Percentiles rank a stretch among this genome's conserved stretches.
phyloP scores from a whole-genome alignment of 768 basidiomycete species.

The Phanerochaete carnosa region DNA sequence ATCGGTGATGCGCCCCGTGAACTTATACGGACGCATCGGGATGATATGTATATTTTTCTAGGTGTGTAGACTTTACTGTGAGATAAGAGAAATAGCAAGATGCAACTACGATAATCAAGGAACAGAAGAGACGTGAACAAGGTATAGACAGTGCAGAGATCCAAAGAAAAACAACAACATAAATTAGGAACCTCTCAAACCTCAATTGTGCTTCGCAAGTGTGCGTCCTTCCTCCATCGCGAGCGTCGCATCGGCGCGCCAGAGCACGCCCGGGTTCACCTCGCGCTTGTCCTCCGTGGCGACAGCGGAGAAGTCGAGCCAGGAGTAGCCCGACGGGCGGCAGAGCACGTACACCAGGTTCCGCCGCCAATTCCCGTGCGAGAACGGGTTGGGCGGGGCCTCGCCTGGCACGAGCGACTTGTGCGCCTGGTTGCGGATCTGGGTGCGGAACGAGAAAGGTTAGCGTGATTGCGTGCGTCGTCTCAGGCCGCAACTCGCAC shows the following conservation, averaged over 20 bases:
- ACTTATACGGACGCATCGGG: too few relatives aligned
- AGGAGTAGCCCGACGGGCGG: conserved; percentile 76
- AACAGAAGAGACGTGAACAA: neutral
- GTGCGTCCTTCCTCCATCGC: conserved; percentile 18
- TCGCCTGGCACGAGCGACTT: conserved; percentile 61
- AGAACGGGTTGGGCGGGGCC: conserved; percentile 82
- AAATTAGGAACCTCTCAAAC: neutral
- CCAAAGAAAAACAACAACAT: neutral
- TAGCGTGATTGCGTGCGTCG: neutral
- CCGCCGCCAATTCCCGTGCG: conserved; percentile 68
- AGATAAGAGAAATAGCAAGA: too few relatives aligned
- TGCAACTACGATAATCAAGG: too few relatives aligned
- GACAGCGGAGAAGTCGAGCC: conserved; percentile 61
- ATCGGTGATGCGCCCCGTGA: neutral
- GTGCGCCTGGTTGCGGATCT: conserved; percentile 88
- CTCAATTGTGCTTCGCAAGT: conserved; percentile 7
- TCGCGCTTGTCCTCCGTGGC: conserved; percentile 71
- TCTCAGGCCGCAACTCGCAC: conserved; percentile 30
- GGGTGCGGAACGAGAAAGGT: neutral
- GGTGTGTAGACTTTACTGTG: too few relatives aligned
- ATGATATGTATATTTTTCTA: too few relatives aligned
- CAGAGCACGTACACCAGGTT: conserved; percentile 80
- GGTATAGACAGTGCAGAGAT: neutral
- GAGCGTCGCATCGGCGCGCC: conserved; percentile 9
- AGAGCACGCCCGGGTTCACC: conserved; percentile 64